Percentiles rank a stretch among this genome's conserved stretches.
These are phyloP conservation scores for Ilyonectria mors-panacis DNA, from an alignment of 2,329 filamentous ascomycete species.

Conservation along the genomic window DNA sequence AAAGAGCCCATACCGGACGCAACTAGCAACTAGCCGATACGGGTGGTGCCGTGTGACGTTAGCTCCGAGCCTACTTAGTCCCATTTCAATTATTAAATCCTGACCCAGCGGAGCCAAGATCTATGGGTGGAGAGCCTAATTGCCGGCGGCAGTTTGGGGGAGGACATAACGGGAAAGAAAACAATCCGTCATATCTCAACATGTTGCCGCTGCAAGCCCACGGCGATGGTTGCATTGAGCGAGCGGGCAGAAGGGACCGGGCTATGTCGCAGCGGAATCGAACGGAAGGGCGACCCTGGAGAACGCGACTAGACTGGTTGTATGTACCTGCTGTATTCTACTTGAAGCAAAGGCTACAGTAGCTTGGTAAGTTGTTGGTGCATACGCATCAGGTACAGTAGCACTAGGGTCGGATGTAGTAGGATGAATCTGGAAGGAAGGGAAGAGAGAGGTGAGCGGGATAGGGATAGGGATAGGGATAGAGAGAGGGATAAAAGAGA, in stretches of 20 bases:
- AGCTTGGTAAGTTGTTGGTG: slow-evolving; percentile 1
- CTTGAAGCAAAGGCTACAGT: slow-evolving; percentile 6
- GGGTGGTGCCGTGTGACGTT: slow-evolving; percentile 24
- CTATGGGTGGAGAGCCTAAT: slow-evolving; percentile 27
- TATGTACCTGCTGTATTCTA: not conserved
- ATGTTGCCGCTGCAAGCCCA: slow-evolving; percentile 28
- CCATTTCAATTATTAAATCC: slow-evolving; percentile 9
- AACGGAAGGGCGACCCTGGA: not conserved
- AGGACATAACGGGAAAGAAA: slow-evolving; percentile 1
- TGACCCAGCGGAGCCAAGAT: slow-evolving; percentile 25
- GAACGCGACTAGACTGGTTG: not conserved
- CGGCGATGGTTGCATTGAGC: slow-evolving; percentile 23
- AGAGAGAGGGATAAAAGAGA: not conserved
- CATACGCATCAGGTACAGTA: not conserved
- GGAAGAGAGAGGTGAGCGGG: not conserved
- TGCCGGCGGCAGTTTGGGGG: slow-evolving; percentile 39
- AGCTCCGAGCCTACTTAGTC: slow-evolving; percentile 1
- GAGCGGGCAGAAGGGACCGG: slow-evolving; percentile 10
- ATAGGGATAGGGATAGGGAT: not conserved
- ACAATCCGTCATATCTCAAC: slow-evolving; percentile 40
- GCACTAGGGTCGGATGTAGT: not conserved
- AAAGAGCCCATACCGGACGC: slow-evolving; percentile 9
- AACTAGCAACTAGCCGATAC: slow-evolving; percentile 14
- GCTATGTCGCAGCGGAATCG: slow-evolving; percentile 13
- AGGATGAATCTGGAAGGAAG: slow-evolving; percentile 18